Evolutionary conservation across 129 eudicot genomes (phyloP).

Genomic region (Cynara cardunculus): DNA sequence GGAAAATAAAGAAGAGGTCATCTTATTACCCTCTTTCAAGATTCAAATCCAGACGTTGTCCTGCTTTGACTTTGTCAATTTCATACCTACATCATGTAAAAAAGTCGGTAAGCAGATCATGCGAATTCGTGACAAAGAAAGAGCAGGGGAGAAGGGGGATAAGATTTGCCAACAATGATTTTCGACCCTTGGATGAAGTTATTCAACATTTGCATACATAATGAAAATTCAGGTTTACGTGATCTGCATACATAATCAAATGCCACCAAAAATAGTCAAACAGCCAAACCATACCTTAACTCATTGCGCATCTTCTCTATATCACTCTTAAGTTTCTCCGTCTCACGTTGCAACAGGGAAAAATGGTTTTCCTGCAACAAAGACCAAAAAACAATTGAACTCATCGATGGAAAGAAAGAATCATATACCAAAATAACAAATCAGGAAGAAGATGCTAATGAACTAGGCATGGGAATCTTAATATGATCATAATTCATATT

Average conservation of each 20-base stretch:
- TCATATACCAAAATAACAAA: background rate
- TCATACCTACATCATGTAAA: slow-evolving; percentile 56
- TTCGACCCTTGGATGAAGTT: background rate
- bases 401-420: background rate
- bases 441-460: background rate
- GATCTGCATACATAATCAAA: background rate
- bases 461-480: background rate
- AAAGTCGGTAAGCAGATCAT: background rate
- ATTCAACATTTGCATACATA: background rate
- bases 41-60: slow-evolving; percentile 89
- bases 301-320: slow-evolving; percentile 95
- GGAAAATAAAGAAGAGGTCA: background rate
- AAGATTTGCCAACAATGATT: background rate
- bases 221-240: background rate
- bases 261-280: background rate
- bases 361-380: slow-evolving; percentile 74
- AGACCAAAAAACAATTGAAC: background rate
- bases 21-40: slow-evolving; percentile 78
- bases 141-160: background rate
- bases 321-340: slow-evolving; percentile 76
- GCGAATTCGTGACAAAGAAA: slow-evolving; percentile 27
- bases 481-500: background rate
- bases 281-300: slow-evolving; percentile 49
- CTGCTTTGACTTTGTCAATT: slow-evolving; percentile 90
- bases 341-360: slow-evolving; percentile 83